Percentiles rank a stretch among this genome's conserved stretches.
Evolutionary conservation across 2,329 filamentous ascomycete species (phyloP).

Genomic region (Monosporascus sp.): DNA sequence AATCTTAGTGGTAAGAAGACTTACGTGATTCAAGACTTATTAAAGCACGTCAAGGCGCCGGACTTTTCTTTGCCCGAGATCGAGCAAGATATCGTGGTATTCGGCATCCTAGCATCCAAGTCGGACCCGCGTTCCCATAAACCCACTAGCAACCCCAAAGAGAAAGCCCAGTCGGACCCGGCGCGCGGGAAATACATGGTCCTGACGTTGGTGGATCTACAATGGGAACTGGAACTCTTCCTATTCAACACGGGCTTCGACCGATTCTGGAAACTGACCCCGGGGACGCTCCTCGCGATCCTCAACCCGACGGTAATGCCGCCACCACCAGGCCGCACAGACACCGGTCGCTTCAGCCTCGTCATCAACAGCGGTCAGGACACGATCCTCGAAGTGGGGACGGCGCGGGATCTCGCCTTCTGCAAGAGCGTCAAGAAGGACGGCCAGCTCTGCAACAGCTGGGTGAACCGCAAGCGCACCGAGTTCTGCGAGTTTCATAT

Average conservation of each 20-base stretch:
- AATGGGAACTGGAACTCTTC: conserved; percentile 87
- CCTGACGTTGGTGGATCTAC: conserved; percentile 78
- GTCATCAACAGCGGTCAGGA: conserved; percentile 83
- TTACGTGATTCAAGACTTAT: conserved; percentile 72
- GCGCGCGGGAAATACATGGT: conserved; percentile 85
- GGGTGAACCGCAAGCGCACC: conserved; percentile 85
- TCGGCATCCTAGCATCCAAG: conserved; percentile 84
- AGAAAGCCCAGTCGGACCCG: conserved; percentile 48
- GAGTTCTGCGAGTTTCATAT: conserved; percentile 93
- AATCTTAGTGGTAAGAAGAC: conserved; percentile 74
- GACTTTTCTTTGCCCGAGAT: conserved; percentile 75
- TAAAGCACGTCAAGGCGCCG: conserved; percentile 77
- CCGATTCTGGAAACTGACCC: conserved; percentile 87
- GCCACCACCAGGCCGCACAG: conserved; percentile 67
- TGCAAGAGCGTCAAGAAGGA: conserved; percentile 84
- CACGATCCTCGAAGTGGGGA: conserved; percentile 84
- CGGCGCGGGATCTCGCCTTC: conserved; percentile 77
- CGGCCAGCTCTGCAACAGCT: conserved; percentile 71
- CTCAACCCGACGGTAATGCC: conserved; percentile 91
- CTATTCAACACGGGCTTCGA: conserved; percentile 89
- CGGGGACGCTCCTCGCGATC: conserved; percentile 88
- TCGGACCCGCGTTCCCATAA: conserved; percentile 69
- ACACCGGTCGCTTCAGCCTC: conserved; percentile 80
- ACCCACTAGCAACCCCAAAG: conserved; percentile 36
- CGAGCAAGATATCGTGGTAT: conserved; percentile 83